Percentiles rank a stretch among this genome's conserved stretches.
These are phyloP conservation scores for Fraxinus dipetala DNA, from an alignment of 305 asterid genomes.

Conservation along the genomic window DNA sequence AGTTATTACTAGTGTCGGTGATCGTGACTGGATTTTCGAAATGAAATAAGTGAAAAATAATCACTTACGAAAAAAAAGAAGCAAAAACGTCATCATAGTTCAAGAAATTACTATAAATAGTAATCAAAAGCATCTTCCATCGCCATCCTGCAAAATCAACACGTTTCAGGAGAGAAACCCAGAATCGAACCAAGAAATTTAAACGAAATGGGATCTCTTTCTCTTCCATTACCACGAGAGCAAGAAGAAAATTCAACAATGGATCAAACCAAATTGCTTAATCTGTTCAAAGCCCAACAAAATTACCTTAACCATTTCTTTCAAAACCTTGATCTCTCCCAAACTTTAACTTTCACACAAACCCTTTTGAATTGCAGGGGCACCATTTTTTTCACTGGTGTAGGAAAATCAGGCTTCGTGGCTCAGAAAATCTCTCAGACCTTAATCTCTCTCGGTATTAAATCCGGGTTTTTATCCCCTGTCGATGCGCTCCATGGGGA, in stretches of 20 bases:
- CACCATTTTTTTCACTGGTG: slow-evolving; percentile 78
- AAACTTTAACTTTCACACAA: slow-evolving; percentile 72
- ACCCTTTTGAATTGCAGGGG: slow-evolving; percentile 64
- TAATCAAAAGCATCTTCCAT: not conserved
- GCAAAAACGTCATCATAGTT: too few relatives aligned
- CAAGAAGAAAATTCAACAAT: slow-evolving; percentile 24
- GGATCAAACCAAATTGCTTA: slow-evolving; percentile 52
- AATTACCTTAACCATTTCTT: slow-evolving; percentile 83
- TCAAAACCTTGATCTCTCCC: slow-evolving; percentile 77
- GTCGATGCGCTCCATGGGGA: slow-evolving; percentile 91
- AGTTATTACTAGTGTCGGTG: too few relatives aligned
- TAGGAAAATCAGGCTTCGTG: slow-evolving; percentile 86
- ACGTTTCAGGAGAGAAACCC: not conserved
- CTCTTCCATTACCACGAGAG: slow-evolving; percentile 27
- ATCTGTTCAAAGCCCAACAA: slow-evolving; percentile 86
- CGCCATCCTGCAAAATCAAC: not conserved
- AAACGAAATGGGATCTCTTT: slow-evolving; percentile 64
- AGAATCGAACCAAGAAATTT: not conserved
- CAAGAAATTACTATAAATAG: not conserved
- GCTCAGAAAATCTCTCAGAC: slow-evolving; percentile 86
- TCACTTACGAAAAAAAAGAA: too few relatives aligned
- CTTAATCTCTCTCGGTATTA: slow-evolving; percentile 67
- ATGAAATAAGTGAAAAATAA: too few relatives aligned
- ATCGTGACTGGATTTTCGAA: too few relatives aligned
- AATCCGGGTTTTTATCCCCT: slow-evolving; percentile 72